Base-by-base conservation (phyloP, 148 eudicot genomes). In the Mesembryanthemum crystallinum region DNA sequence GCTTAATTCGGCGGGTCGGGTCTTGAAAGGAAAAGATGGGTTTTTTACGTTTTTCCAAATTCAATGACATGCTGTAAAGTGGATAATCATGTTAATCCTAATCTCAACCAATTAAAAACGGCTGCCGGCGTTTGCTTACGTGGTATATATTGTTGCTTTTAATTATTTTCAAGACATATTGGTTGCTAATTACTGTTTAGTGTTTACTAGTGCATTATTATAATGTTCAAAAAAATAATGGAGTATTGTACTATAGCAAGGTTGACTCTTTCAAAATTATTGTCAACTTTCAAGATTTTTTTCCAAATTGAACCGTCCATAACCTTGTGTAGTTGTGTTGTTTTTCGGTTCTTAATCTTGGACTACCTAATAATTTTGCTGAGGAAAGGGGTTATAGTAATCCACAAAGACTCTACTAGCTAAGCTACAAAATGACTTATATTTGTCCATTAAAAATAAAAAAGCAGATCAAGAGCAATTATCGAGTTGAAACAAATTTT, bases 221-320 rank as follows among this genome's bases (percentile, higher is more conserved):
- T 35, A 35, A n/a, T 6, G 39, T 35, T 35, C 39, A 35, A 35
- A 35, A 6, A 35, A 35, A n/a, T n/a, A n/a, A n/a, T n/a, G n/a
- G n/a, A n/a, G n/a, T n/a, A n/a, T n/a, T n/a, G n/a, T n/a, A n/a
- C n/a, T n/a, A n/a, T n/a, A n/a, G 39, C 39, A 35, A 35, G 6
- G 10, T 72, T 58, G 75, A 72, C 52, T 1, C 66, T 72, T 33
- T 45, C 49, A 1, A 45, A 24, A 73, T 73, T 73, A 73, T 73
- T 57, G 75, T 51, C 14, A 21, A 10, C 23, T 58, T 55, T 11
- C 8, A 71, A 7, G 64, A 7, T 33, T 13, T 71, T 13, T 71
- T 20, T 55, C 28, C 59, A 25, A 67, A 42, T 18, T 69, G 49
- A 1, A 6, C 14, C 11, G 49, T 13, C 49, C 49, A 9, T 12